phyloP scores from a whole-genome alignment of 306 rosid species.

The Ziziphus jujuba region DNA sequence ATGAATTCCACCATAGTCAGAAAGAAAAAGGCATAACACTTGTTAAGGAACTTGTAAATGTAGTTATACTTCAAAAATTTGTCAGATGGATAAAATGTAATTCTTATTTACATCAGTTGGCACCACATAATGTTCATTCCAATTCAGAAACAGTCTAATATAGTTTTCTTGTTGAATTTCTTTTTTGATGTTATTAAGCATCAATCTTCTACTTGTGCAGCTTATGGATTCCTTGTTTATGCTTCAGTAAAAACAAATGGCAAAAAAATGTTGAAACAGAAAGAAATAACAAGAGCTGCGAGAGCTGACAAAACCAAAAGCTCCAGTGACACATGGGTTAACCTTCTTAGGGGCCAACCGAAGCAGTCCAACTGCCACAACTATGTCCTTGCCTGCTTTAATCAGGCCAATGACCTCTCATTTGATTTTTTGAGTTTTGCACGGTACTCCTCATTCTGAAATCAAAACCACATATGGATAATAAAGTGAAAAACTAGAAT shows the following conservation, averaged over 20 bases:
- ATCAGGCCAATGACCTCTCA: slow-evolving; percentile 78
- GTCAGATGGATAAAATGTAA: too few species aligned
- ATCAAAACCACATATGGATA: slow-evolving; percentile 4
- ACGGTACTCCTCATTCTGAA: slow-evolving; percentile 75
- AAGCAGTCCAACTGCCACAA: slow-evolving; percentile 88
- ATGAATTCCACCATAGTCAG: neutral
- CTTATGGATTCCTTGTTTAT: neutral
- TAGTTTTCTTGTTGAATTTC: too few species aligned
- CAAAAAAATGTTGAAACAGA: neutral
- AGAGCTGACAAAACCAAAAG: slow-evolving; percentile 79
- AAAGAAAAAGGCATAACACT: too few species aligned
- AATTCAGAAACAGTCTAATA: too few species aligned
- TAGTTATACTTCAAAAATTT: too few species aligned
- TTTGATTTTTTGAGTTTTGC: slow-evolving; percentile 70
- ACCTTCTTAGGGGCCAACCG: slow-evolving; percentile 88
- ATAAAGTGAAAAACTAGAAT: neutral
- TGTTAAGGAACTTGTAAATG: too few species aligned
- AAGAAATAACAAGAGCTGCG: slow-evolving; percentile 73
- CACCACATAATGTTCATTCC: too few species aligned
- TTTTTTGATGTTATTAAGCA: too few species aligned
- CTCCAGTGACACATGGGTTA: slow-evolving; percentile 90
- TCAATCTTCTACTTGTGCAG: neutral
- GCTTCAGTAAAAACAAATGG: neutral
- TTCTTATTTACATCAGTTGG: too few species aligned
- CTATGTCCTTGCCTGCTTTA: slow-evolving; percentile 75